These are phyloP conservation scores for Ophiostoma montium DNA, from an alignment of 2,329 filamentous ascomycete genomes.

Conservation along the genomic window DNA sequence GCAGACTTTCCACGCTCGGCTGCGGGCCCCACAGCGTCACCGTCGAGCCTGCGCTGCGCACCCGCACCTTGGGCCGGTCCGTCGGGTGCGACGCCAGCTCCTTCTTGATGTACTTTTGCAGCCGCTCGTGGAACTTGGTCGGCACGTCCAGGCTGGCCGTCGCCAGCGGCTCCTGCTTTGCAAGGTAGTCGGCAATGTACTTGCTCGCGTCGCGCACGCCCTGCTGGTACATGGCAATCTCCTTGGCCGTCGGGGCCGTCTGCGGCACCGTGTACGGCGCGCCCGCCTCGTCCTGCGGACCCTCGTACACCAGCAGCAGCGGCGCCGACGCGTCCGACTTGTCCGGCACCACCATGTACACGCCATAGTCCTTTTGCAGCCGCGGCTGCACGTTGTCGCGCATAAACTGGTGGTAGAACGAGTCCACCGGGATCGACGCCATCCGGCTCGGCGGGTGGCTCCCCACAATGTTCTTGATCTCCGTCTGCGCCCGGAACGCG, in stretches of 20 bases:
- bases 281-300: constrained; percentile 28
- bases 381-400: constrained; percentile 47
- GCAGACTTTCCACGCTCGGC: constrained; percentile 56
- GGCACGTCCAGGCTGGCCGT: constrained; percentile 42
- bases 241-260: constrained; percentile 33
- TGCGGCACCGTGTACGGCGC: constrained; percentile 37
- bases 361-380: constrained; percentile 55
- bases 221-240: constrained; percentile 39
- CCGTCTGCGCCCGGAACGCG: constrained; percentile 57
- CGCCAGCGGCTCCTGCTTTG: constrained; percentile 41
- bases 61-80: constrained; percentile 45
- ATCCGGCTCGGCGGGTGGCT: constrained; percentile 62
- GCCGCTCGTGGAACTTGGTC: constrained; percentile 47
- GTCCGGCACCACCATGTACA: constrained; percentile 59
- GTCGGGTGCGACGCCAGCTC: constrained; percentile 44
- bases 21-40: constrained; percentile 66
- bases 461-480: constrained; percentile 60
- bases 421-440: constrained; percentile 51
- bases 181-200: constrained; percentile 42
- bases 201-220: constrained; percentile 40
- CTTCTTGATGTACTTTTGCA: constrained; percentile 49
- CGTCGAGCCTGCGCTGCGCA: constrained; percentile 42
- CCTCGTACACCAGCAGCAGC: constrained; percentile 63
- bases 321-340: constrained; percentile 41
- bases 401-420: constrained; percentile 66